phyloP scores from a whole-genome alignment of 768 basidiomycete genomes.

The Nidularia sp. region DNA sequence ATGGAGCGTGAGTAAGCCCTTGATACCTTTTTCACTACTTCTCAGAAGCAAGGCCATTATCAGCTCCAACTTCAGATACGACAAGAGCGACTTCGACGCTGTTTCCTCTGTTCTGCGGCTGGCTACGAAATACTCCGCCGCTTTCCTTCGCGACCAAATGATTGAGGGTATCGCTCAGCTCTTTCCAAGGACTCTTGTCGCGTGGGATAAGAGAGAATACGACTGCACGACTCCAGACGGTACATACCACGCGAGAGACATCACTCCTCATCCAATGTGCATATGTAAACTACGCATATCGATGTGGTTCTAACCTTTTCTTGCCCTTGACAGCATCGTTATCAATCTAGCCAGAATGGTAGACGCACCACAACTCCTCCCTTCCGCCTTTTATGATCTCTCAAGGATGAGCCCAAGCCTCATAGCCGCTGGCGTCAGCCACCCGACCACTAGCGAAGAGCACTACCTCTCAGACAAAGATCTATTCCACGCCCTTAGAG shows the following conservation, averaged over 20 bases:
- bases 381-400: constrained; percentile 78
- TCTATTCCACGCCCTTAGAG: constrained; percentile 57
- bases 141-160: constrained; percentile 33
- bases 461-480: constrained; percentile 47
- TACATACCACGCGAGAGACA: constrained; percentile 49
- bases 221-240: constrained; percentile 45
- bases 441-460: constrained; percentile 21
- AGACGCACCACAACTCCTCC: constrained; percentile 53
- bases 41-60: neutral
- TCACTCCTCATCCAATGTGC: constrained; percentile 67
- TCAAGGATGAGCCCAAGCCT: constrained; percentile 65
- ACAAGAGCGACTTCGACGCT: constrained; percentile 44
- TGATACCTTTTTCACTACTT: neutral
- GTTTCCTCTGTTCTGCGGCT: constrained; percentile 58
- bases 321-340: constrained; percentile 40
- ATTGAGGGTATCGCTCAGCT: constrained; percentile 43
- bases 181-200: constrained; percentile 60
- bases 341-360: constrained; percentile 64
- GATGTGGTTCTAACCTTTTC: constrained; percentile 1
- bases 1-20: constrained; percentile 53
- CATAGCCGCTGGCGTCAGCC: constrained; percentile 48
- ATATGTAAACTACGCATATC: constrained; percentile 14
- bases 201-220: constrained; percentile 70
- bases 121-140: constrained; percentile 60
- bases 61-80: constrained; percentile 27